Conservation (phyloP, 23 red algal species). For the Gracilaria vermiculophylla region DNA sequence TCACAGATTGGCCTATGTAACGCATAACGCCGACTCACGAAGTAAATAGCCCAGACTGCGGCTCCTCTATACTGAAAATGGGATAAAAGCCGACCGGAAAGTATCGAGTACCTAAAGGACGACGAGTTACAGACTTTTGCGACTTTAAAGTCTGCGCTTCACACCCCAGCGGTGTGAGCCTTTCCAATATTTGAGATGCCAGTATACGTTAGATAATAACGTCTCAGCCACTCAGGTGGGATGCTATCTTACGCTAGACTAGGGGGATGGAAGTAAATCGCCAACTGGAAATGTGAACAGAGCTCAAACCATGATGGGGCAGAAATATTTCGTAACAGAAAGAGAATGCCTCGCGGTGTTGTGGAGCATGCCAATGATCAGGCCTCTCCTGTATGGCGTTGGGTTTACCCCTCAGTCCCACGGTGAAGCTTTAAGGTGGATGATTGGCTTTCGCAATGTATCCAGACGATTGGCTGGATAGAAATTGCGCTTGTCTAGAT, state of each 20-base stretch:
- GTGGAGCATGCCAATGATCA: constrained; percentile 25
- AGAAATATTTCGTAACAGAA: constrained; percentile 6
- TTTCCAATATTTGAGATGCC: not conserved
- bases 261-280: not conserved
- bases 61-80: not conserved
- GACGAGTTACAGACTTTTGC: constrained; percentile 12
- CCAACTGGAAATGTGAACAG: constrained; percentile 25
- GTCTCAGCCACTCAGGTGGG: not conserved
- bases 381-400: not conserved
- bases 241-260: constrained; percentile 5
- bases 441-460: not conserved
- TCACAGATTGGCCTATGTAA: not conserved
- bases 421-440: constrained; percentile 38
- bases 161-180: not conserved
- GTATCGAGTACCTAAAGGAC: not conserved
- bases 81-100: not conserved
- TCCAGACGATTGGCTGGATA: not conserved
- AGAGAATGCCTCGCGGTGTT: constrained; percentile 38
- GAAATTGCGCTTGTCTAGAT: not conserved
- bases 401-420: constrained; percentile 21
- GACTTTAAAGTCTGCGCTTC: constrained; percentile 11
- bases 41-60: not conserved
- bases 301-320: not conserved
- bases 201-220: not conserved
- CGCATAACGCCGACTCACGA: too few species aligned